These are phyloP conservation scores for Fusarium sublunatum DNA, from an alignment of 2,329 filamentous ascomycete genomes.

Conservation along the genomic window DNA sequence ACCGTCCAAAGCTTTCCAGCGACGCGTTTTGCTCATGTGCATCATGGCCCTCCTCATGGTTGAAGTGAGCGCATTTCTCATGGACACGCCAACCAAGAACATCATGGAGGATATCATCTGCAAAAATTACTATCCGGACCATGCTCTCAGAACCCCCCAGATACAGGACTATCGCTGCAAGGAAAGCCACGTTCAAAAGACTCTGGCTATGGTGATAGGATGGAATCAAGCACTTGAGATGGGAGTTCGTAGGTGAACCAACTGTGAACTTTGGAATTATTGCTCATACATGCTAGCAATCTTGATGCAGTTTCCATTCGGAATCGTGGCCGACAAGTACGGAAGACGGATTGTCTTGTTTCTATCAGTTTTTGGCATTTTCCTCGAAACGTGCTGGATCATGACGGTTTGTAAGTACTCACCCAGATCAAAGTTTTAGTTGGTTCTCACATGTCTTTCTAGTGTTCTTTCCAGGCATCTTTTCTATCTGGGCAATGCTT, in stretches of 20 bases:
- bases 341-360: constrained; percentile 57
- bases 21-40: constrained; percentile 49
- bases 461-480: constrained; percentile 53
- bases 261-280: neutral
- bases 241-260: constrained; percentile 55
- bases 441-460: constrained; percentile 20
- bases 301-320: constrained; percentile 58
- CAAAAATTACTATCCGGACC: constrained; percentile 58
- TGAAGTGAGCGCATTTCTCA: constrained; percentile 55
- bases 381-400: constrained; percentile 46
- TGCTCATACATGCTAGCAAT: constrained; percentile 49
- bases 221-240: constrained; percentile 59
- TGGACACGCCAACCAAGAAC: constrained; percentile 58
- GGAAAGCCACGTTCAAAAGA: constrained; percentile 59
- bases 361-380: constrained; percentile 50
- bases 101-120: constrained; percentile 67
- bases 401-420: constrained; percentile 49
- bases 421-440: fast-evolving
- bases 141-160: constrained; percentile 46
- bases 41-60: constrained; percentile 57
- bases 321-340: constrained; percentile 60
- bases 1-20: constrained; percentile 45
- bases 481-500: constrained; percentile 56
- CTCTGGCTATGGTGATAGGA: constrained; percentile 63
- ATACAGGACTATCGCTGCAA: constrained; percentile 62